Evolutionary conservation across 2,329 filamentous ascomycete genomes (phyloP), one percentile per base, ranked within the genome.

Genomic region (Botrytis tulipae): DNA sequence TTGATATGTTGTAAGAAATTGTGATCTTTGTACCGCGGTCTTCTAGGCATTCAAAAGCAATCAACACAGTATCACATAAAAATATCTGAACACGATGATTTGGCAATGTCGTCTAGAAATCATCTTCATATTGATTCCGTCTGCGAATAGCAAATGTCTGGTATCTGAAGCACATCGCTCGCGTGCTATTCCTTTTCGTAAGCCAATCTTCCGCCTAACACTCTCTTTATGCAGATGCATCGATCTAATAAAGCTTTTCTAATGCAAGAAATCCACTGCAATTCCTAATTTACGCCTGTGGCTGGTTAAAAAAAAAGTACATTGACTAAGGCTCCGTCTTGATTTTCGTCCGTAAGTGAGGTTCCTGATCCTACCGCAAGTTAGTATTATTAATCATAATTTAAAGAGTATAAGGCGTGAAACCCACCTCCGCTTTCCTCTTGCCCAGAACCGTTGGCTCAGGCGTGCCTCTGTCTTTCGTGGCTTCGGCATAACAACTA

Each of bases 401-500:
- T 37, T n/a, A 16, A 29, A 62, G 29, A 25, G 4, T 29, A 42
- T 3, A 16, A 14, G 12, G 54, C 42, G 29, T 37, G 51, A 4
- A 51, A 35, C 69, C 54, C 29, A 79, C 88, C 84, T 93, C 92
- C 67, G 91, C 91, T 82, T 94, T 95, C 75, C 92, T 85, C 83
- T 94, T 94, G 68, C 91, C 91, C 77, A 93, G 81, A 42, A 92
- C 85, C 9, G 71, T 73, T 22, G 88, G 88, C 79, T 92, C 91
- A 1, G 90, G 90, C 8, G 89, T 91, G 76, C 85, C 80, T 80
- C 86, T 78, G 76, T 92, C 90, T 80, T 90, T 91, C 51, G 88
- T 92, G 46, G 93, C 92, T 83, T 98, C 95, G 29, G 90, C 89
- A 81, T 95, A 93, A 81, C 96, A 99, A 72, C 91, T 97, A 18